A percentile compares a stretch with the other conserved stretches of the same genome.
Evolutionary conservation across 257 asterid species (phyloP).

Genomic region (Lavandula angustifolia): DNA sequence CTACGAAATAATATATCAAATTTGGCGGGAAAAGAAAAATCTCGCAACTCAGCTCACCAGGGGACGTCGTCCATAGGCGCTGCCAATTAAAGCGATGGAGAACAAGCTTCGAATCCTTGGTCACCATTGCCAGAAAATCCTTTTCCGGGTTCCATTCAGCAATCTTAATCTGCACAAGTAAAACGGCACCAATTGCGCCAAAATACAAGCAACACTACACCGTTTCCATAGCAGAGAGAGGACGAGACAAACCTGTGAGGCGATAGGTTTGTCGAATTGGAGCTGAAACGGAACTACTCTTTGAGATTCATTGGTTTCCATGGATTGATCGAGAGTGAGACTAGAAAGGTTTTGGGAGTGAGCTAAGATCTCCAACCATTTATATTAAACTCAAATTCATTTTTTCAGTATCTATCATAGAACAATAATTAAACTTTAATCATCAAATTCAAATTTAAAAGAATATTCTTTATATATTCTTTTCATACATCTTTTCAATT

Average conservation of each 20-base stretch:
- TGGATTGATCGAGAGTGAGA: slow-evolving; percentile 22
- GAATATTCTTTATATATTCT: too few relatives aligned
- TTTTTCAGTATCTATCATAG: too few relatives aligned
- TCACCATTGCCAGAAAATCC: slow-evolving; percentile 91
- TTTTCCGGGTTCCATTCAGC: slow-evolving; percentile 99
- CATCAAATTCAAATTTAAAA: too few relatives aligned
- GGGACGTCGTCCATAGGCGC: slow-evolving; percentile 87
- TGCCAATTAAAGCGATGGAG: slow-evolving; percentile 99
- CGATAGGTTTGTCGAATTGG: slow-evolving; percentile 87
- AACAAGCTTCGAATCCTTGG: slow-evolving; percentile 82
- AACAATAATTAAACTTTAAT: too few relatives aligned
- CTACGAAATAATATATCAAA: not conserved
- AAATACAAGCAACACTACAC: not conserved
- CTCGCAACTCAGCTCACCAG: slow-evolving; percentile 46
- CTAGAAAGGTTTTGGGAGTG: slow-evolving; percentile 7
- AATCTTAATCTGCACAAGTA: slow-evolving; percentile 59
- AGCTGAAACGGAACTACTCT: slow-evolving; percentile 78
- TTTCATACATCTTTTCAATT: too few relatives aligned
- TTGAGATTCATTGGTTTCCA: slow-evolving; percentile 63
- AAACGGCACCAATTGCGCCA: slow-evolving; percentile 19
- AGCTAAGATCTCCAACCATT: not conserved
- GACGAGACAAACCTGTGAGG: slow-evolving; percentile 59
- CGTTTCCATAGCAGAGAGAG: not conserved
- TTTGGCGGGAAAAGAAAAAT: too few relatives aligned
- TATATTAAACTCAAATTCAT: too few relatives aligned